Conservation (phyloP, 805 yeast genomes). For the Isabelozyma pseudorhagii region DNA sequence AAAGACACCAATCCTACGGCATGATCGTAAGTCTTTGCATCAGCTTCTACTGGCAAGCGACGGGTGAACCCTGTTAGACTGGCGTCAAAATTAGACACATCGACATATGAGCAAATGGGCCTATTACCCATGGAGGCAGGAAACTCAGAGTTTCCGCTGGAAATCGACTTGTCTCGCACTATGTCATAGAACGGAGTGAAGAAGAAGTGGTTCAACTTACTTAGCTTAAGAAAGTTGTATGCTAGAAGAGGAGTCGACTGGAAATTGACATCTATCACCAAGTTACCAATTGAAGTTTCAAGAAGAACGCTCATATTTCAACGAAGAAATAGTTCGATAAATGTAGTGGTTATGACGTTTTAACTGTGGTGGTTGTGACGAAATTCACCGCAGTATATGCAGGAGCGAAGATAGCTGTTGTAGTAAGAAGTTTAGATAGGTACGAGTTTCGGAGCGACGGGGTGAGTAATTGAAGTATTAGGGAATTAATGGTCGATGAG, state of each 20-base stretch:
- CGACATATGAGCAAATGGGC: slow-evolving; percentile 6
- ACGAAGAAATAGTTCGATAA: neutral
- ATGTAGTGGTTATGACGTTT: neutral
- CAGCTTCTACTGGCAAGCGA: too few species aligned
- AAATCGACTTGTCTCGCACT: slow-evolving; percentile 34
- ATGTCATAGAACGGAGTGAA: slow-evolving; percentile 49
- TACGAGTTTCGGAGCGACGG: neutral
- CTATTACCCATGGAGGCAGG: slow-evolving; percentile 23
- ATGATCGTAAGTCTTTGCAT: neutral
- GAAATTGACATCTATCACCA: slow-evolving; percentile 47
- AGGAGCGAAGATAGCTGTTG: slow-evolving; percentile 1
- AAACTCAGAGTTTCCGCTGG: slow-evolving; percentile 48
- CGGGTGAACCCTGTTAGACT: neutral
- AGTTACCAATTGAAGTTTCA: slow-evolving; percentile 38
- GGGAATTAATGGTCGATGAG: neutral
- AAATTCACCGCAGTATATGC: neutral
- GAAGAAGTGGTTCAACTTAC: slow-evolving; percentile 50
- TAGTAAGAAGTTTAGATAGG: neutral
- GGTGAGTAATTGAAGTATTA: too few species aligned
- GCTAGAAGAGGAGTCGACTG: slow-evolving; percentile 36
- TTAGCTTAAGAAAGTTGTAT: slow-evolving; percentile 50
- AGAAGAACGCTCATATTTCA: slow-evolving; percentile 36
- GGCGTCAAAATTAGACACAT: slow-evolving; percentile 1
- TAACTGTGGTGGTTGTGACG: neutral
- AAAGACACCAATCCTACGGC: slow-evolving; percentile 12